Evolutionary conservation across 495 filamentous ascomycete species (phyloP).

Genomic region (Lasiosphaeria hispida): DNA sequence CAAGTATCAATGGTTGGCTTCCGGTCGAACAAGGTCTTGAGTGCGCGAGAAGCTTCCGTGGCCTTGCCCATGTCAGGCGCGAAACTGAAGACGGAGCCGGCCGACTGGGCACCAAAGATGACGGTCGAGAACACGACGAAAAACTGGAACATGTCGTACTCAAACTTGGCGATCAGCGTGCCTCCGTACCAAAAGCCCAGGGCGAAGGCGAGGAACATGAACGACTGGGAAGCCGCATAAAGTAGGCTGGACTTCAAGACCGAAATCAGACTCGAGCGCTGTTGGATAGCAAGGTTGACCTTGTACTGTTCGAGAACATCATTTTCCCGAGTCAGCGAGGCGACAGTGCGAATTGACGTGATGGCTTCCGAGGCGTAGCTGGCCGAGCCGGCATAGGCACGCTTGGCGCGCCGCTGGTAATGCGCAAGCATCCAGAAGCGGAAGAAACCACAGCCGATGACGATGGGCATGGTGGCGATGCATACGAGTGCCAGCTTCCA

Average conservation of each 20-base stretch:
- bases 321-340: conserved; percentile 56
- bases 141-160: conserved; percentile 76
- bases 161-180: conserved; percentile 63
- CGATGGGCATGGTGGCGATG: conserved; percentile 72
- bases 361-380: conserved; percentile 87
- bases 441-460: conserved; percentile 82
- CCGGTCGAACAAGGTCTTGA: conserved; percentile 42
- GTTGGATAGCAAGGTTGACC: conserved; percentile 27
- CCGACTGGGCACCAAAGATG: conserved; percentile 41
- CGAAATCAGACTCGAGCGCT: conserved; percentile 30
- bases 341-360: conserved; percentile 85
- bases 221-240: conserved; percentile 76
- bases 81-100: conserved; percentile 39
- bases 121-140: conserved; percentile 72
- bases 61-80: conserved; percentile 43
- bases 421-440: conserved; percentile 68
- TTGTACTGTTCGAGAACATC: conserved; percentile 74
- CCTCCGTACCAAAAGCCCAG: conserved; percentile 85
- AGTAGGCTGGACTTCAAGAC: conserved; percentile 45
- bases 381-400: conserved; percentile 70
- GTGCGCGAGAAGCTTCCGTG: conserved; percentile 30
- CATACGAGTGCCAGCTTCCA: conserved; percentile 93
- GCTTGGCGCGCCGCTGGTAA: conserved; percentile 72
- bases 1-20: conserved; percentile 52
- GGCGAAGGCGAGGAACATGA: conserved; percentile 78